Evolutionary conservation across 495 filamentous ascomycete genomes (phyloP).

Genomic region (Clavariopsis aquatica): DNA sequence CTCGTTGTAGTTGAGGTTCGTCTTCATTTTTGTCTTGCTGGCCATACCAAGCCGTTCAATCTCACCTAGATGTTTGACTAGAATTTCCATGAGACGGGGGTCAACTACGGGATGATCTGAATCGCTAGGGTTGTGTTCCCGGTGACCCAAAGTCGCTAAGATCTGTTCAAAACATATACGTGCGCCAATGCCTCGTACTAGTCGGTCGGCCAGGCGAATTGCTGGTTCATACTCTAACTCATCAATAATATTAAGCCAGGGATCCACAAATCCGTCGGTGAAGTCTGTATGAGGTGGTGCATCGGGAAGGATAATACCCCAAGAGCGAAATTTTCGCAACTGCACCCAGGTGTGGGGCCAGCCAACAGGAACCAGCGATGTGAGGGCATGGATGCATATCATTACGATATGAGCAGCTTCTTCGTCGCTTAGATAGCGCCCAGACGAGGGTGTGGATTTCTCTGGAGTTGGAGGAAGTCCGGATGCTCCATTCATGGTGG

Average conservation of each 20-base stretch:
- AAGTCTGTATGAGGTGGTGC: slow-evolving; percentile 7
- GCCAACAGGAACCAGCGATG: slow-evolving; percentile 53
- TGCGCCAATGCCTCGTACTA: slow-evolving; percentile 57
- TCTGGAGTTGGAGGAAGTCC: neutral
- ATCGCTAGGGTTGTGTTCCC: neutral
- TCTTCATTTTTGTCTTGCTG: slow-evolving; percentile 17
- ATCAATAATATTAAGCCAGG: slow-evolving; percentile 46
- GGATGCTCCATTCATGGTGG: neutral
- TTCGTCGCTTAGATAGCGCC: slow-evolving; percentile 50
- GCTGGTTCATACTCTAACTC: slow-evolving; percentile 64
- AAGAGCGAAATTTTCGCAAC: slow-evolving; percentile 55
- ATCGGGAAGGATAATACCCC: slow-evolving; percentile 50
- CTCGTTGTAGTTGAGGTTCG: slow-evolving; percentile 1
- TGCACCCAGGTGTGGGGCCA: slow-evolving; percentile 52
- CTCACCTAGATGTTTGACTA: slow-evolving; percentile 26
- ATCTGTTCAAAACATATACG: slow-evolving; percentile 57
- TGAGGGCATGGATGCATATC: slow-evolving; percentile 59
- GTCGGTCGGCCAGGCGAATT: slow-evolving; percentile 56
- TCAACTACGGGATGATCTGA: neutral
- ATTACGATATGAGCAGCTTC: slow-evolving; percentile 60
- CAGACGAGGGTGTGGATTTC: neutral
- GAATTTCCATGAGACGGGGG: slow-evolving; percentile 11
- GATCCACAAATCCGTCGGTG: slow-evolving; percentile 16
- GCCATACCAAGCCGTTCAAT: slow-evolving; percentile 23
- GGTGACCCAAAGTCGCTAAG: slow-evolving; percentile 44